phyloP scores from a whole-genome alignment of 2,329 filamentous ascomycete genomes.

The Alternaria sp. region DNA sequence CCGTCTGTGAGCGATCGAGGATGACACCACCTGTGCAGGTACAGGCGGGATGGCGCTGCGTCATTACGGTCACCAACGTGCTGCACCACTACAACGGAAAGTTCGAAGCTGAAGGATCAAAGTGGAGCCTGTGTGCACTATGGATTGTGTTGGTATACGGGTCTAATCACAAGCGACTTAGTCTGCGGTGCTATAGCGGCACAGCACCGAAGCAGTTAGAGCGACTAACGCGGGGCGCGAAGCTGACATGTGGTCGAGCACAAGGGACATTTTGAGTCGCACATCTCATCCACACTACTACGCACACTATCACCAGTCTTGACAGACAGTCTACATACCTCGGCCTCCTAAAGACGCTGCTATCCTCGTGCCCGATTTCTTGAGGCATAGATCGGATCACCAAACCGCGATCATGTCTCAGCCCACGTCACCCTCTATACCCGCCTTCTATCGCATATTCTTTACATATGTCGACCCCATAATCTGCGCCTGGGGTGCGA shows the following conservation, averaged over 20 bases:
- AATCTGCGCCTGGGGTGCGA: conserved; percentile 37
- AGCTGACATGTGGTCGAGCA: not conserved
- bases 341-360: not conserved
- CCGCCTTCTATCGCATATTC: conserved; percentile 35
- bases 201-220: conserved; percentile 2
- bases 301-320: not conserved
- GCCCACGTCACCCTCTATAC: conserved; percentile 8
- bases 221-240: not conserved
- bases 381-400: not conserved
- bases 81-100: not conserved
- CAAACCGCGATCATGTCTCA: conserved; percentile 5
- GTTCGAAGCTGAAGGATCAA: conserved; percentile 1
- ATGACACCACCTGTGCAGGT: not conserved
- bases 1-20: not conserved
- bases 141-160: not conserved
- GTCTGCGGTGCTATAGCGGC: not conserved
- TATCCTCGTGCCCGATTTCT: not conserved
- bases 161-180: conserved; percentile 3
- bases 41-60: not conserved
- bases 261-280: not conserved
- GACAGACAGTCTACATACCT: not conserved
- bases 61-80: not conserved
- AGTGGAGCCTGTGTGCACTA: not conserved
- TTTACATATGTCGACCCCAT: conserved; percentile 40
- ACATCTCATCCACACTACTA: not conserved